phyloP scores from a whole-genome alignment of 2,329 filamentous ascomycete species.

The Xylariaceae sp. region DNA sequence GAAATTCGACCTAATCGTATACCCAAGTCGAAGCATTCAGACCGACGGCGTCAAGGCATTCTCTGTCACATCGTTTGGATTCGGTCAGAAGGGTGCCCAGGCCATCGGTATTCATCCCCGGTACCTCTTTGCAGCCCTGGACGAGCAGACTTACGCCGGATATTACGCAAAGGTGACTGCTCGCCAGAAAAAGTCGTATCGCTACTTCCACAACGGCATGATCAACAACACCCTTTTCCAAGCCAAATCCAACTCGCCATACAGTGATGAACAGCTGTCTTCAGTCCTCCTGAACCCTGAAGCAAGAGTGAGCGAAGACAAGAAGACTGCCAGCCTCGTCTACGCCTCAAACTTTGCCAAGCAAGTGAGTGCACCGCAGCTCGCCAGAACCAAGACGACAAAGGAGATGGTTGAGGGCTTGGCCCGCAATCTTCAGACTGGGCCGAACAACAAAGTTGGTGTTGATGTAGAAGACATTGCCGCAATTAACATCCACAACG shows the following conservation, averaged over 20 bases:
- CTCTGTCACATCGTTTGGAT: constrained; percentile 97
- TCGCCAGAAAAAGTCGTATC: constrained; percentile 97
- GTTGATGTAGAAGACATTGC: constrained; percentile 90
- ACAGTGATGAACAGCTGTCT: constrained; percentile 81
- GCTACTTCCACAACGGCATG: constrained; percentile 96
- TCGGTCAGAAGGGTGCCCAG: constrained; percentile 98
- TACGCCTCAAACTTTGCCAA: constrained; percentile 71
- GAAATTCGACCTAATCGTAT: constrained; percentile 96
- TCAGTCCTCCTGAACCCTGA: constrained; percentile 92
- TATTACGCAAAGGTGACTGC: constrained; percentile 89
- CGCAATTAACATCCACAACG: constrained; percentile 87
- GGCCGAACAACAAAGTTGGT: constrained; percentile 72
- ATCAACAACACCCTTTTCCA: constrained; percentile 98
- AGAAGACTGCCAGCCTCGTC: constrained; percentile 77
- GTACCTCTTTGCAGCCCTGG: constrained; percentile 93
- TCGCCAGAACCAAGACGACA: constrained; percentile 57
- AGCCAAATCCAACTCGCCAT: constrained; percentile 88
- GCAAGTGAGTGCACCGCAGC: constrained; percentile 50
- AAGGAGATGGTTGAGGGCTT: constrained; percentile 75
- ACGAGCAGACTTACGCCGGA: constrained; percentile 74
- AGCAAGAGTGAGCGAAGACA: constrained; percentile 79
- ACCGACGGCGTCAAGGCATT: constrained; percentile 98
- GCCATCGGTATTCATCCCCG: constrained; percentile 92
- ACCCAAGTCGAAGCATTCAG: constrained; percentile 91
- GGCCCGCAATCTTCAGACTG: constrained; percentile 55